Conservation (phyloP, 345 rosid genomes). For the Eutrema heterophyllum region DNA sequence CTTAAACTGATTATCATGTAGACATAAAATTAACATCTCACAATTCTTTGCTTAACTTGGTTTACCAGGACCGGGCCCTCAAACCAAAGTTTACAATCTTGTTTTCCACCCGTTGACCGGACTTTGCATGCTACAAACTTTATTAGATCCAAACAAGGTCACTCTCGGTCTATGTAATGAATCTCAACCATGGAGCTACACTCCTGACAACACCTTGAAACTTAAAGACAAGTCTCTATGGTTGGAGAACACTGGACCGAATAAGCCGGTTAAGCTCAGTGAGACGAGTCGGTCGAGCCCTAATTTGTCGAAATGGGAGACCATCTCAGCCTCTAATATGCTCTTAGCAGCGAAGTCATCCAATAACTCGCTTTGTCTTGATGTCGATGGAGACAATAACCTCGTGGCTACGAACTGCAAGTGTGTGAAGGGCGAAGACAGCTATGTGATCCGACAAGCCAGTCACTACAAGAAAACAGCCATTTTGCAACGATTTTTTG, state of each 20-base stretch:
- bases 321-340: constrained; percentile 68
- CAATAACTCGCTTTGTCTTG: constrained; percentile 49
- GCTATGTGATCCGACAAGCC: constrained; percentile 50
- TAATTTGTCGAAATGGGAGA: constrained; percentile 48
- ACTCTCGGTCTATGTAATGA: constrained; percentile 58
- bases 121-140: constrained; percentile 48
- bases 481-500: too few species aligned
- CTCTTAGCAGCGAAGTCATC: constrained; percentile 46
- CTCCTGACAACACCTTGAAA: constrained; percentile 36
- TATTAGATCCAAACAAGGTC: constrained; percentile 32
- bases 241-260: constrained; percentile 36
- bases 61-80: constrained; percentile 60
- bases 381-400: constrained; percentile 42
- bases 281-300: constrained; percentile 24
- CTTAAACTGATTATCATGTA: too few species aligned
- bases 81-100: constrained; percentile 39
- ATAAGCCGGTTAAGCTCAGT: constrained; percentile 42
- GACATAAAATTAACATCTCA: background rate
- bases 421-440: constrained; percentile 41
- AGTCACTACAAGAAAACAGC: too few species aligned
- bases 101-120: constrained; percentile 77
- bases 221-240: constrained; percentile 53
- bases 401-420: constrained; percentile 41
- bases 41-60: background rate
- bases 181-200: constrained; percentile 64